Evolutionary conservation across 106 monocot species (phyloP), one percentile per base, ranked within the genome.

Genomic region (Vanilla planifolia): DNA sequence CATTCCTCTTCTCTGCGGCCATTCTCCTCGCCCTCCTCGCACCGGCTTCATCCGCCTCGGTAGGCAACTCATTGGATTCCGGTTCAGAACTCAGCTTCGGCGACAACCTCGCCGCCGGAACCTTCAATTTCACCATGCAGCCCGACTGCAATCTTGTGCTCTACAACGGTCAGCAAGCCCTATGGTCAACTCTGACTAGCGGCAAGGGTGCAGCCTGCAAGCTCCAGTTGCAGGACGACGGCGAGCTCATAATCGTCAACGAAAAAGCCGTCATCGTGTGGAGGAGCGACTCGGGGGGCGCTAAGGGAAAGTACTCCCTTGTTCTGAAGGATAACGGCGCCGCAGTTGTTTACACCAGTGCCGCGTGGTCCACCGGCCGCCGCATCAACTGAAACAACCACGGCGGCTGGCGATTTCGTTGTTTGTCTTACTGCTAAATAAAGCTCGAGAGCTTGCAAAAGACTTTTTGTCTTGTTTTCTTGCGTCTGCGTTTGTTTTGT

Each of bases 121-220:
- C 11, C n/a, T 56, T 33, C 56, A 33, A n/a, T n/a, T 33, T 56
- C 33, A 16, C 10, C 56, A 56, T 56, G 56, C 56, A 56, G 13
- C 1, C 6, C 33, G 56, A 56, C 30, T 56, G 56, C 33, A 56
- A 56, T 33, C 29, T 56, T 13, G 56, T 56, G 14, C 33, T 56
- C 6, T 56, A 33, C 56, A 33, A 56, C 5, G 6, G 16, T 7
- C 6, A 23, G 33, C 17, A 6, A 14, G 32, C 17, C 33, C 15
- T 56, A 16, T 56, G 33, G 33, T 30, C 56, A 5, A 10, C 56
- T 4, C 8, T 1, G 1, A 56, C 56, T 33, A 1, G 1, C 56
- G 2, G 29, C 29, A 30, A 5, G 29, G 56, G 32, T n/a, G n/a
- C 15, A 13, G 14, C 6, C 32, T 47, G 47, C 47, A 6, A 2